Evolutionary conservation across 257 asterid species (phyloP).

Genomic region (Plantago elongata): DNA sequence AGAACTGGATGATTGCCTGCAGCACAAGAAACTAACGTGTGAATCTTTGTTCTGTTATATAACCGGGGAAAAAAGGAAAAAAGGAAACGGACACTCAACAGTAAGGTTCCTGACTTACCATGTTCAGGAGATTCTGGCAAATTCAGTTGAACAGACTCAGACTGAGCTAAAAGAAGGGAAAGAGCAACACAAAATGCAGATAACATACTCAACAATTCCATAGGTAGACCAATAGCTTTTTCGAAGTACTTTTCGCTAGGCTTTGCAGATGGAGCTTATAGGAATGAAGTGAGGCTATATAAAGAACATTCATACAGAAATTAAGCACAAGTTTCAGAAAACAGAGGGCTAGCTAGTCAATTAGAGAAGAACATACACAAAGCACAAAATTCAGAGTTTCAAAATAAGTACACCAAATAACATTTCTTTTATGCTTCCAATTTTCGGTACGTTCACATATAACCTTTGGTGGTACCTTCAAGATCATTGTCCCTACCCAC

Average conservation of each 20-base stretch:
- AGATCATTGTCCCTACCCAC: too few relatives aligned
- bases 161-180: constrained; percentile 25
- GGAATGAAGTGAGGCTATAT: constrained; percentile 7
- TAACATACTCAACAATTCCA: constrained; percentile 30
- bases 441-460: constrained; percentile 49
- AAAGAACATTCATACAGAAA: too few relatives aligned
- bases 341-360: constrained; percentile 7
- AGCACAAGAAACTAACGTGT: neutral
- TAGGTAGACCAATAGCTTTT: constrained; percentile 8
- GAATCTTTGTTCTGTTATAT: neutral
- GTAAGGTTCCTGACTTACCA: constrained; percentile 21
- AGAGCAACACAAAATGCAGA: constrained; percentile 26
- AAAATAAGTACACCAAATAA: constrained; percentile 35
- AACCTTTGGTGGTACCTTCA: too few relatives aligned
- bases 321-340: too few relatives aligned
- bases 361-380: constrained; percentile 41
- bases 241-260: constrained; percentile 1
- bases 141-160: constrained; percentile 27
- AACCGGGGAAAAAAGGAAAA: neutral
- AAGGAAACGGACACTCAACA: neutral
- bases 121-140: constrained; percentile 18
- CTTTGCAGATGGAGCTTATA: constrained; percentile 36
- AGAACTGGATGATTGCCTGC: constrained; percentile 28
- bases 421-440: constrained; percentile 32
- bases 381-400: constrained; percentile 73